Percentiles rank a stretch among this genome's conserved stretches.
Evolutionary conservation across 2,329 filamentous ascomycete genomes (phyloP).

Genomic region (Colletotrichum theobromicola): DNA sequence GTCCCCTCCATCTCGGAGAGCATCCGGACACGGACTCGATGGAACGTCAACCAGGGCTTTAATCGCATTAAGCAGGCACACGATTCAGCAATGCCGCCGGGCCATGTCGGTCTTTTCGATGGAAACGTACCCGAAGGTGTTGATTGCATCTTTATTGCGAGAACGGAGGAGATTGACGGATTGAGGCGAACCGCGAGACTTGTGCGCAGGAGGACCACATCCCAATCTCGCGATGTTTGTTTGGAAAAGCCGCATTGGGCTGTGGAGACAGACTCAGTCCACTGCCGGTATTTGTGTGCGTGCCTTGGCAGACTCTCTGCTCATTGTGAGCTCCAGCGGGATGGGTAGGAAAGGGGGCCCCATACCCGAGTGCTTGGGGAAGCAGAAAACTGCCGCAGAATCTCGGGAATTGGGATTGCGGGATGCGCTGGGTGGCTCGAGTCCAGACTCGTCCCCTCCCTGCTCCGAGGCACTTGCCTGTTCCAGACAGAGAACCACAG

Average conservation of each 20-base stretch:
- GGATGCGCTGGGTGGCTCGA: background rate
- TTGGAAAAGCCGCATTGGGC: background rate
- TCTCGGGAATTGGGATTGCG: background rate
- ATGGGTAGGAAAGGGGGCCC: background rate
- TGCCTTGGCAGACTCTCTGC: background rate
- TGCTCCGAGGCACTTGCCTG: background rate
- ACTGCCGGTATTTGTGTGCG: background rate
- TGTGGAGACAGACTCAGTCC: background rate
- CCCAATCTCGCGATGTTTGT: background rate
- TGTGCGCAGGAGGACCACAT: background rate
- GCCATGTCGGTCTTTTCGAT: conserved; percentile 4
- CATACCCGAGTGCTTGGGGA: background rate
- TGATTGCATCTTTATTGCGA: background rate
- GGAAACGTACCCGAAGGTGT: background rate
- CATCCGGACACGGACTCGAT: conserved; percentile 8
- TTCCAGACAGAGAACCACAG: background rate
- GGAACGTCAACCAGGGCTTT: conserved; percentile 12
- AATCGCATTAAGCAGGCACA: background rate
- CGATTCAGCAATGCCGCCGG: background rate
- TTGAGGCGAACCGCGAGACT: background rate
- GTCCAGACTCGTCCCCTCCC: background rate
- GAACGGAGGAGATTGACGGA: background rate
- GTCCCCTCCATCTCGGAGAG: background rate
- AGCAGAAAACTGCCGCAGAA: background rate
- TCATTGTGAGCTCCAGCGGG: background rate